Evolutionary conservation across 1,284 basidiomycete species (phyloP), one percentile per base, ranked within the genome.

Genomic region (Austroboletus niveus): DNA sequence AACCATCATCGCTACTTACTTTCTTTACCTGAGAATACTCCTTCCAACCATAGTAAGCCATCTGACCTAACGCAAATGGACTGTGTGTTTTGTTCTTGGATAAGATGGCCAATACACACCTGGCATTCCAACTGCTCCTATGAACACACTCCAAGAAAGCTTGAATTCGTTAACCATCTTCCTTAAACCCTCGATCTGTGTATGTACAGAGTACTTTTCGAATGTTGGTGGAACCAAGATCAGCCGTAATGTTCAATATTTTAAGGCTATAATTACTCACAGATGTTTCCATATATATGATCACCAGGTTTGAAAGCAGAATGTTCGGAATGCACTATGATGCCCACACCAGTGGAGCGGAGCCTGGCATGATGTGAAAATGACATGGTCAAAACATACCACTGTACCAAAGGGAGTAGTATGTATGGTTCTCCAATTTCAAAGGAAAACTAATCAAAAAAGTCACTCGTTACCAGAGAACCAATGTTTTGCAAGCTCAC

Each of bases 11-110:
- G 8, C 2, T 5, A 8, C 51, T 44, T 22, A 54, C 61, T 27
- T 62, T 53, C 50, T 64, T 62, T 17, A 53, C 60, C 11, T 3
- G 48, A 0, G 61, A 45, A 43, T 57, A 42, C 20, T 61, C 61
- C 24, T 61, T 63, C 63, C 61, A 63, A 3, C 56, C 59, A 7
- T 38, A 49, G 29, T 62, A 60, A 12, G 60, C 49, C 2, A 63
- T 64, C 29, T 51, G 15, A n/a, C 61, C 63, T 17, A 17, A 17
- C 17, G 17, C 17, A 17, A 17, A 17, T 17, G 17, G 17, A 17
- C 17, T 17, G 17, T 17, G 17, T 17, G 17, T 17, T 17, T 17
- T 17, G 17, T 17, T 17, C 1, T 17, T 17, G 17, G 15, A 11
- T 11, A 14, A 15, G 36, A 8, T 17, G n/a, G 17, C 6, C 36